Conservation (phyloP, 768 basidiomycete genomes). For the Boletus huronensis region DNA sequence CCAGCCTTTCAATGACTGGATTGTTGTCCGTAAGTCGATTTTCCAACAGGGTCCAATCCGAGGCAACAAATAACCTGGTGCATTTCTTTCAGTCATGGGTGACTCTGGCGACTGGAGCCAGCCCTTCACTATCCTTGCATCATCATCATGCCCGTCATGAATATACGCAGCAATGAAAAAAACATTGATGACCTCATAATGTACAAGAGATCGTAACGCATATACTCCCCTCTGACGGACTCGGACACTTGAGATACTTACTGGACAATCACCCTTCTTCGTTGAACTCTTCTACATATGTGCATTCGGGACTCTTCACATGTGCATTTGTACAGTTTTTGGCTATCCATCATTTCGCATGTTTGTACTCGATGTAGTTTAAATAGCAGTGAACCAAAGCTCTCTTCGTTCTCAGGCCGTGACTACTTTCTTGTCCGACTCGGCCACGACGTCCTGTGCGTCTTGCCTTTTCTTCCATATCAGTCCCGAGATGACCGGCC, state of each 20-base stretch:
- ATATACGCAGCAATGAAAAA: background rate
- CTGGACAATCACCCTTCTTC: conserved; percentile 5
- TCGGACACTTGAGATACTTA: conserved; percentile 10
- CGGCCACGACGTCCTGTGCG: background rate
- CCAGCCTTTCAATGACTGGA: conserved; percentile 38
- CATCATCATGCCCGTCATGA: conserved; percentile 17
- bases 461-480: background rate
- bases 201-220: conserved; percentile 3
- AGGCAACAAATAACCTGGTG: background rate
- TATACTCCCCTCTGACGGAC: conserved; percentile 4
- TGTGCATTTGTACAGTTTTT: conserved; percentile 2
- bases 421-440: background rate
- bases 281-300: background rate
- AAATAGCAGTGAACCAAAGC: background rate
- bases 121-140: conserved; percentile 39
- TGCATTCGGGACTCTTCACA: conserved; percentile 1
- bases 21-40: conserved; percentile 41
- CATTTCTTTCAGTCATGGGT: conserved; percentile 41
- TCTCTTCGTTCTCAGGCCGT: too few relatives aligned
- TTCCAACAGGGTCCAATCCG: background rate
- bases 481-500: conserved; percentile 8
- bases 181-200: conserved; percentile 15
- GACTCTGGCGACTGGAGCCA: conserved; percentile 51
- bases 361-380: conserved; percentile 9
- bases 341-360: conserved; percentile 2